These are phyloP conservation scores for Diaporthe citriasiana DNA, from an alignment of 2,329 filamentous ascomycete species.

Conservation along the genomic window DNA sequence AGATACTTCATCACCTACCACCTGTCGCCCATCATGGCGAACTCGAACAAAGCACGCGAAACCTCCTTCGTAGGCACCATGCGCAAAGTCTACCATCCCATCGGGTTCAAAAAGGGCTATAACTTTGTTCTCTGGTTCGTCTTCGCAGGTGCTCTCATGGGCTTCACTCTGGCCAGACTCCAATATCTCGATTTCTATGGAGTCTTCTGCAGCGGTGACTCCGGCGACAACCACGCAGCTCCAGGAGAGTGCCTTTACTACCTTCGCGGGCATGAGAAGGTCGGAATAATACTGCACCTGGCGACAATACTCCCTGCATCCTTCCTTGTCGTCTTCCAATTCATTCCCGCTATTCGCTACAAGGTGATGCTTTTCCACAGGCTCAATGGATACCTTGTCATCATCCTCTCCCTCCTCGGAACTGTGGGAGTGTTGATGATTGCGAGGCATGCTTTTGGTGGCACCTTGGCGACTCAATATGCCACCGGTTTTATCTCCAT, in stretches of 20 bases:
- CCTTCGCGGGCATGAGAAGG: conserved; percentile 46
- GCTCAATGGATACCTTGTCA: conserved; percentile 69
- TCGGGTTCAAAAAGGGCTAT: conserved; percentile 46
- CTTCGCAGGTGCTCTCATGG: conserved; percentile 58
- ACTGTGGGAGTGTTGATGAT: conserved; percentile 68
- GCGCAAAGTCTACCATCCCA: conserved; percentile 45
- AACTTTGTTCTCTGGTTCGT: conserved; percentile 50
- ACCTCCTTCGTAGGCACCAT: conserved; percentile 44
- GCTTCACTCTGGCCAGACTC: conserved; percentile 63
- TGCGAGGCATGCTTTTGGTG: conserved; percentile 65
- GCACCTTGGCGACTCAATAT: conserved; percentile 64
- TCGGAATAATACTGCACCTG: conserved; percentile 63
- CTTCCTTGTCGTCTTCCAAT: conserved; percentile 62
- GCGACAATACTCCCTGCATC: conserved; percentile 59
- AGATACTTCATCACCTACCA: background rate
- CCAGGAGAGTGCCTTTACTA: conserved; percentile 61
- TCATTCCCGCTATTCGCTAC: conserved; percentile 62
- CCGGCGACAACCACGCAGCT: conserved; percentile 37
- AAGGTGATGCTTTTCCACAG: conserved; percentile 68
- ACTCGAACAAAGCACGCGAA: conserved; percentile 25
- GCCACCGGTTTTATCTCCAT: conserved; percentile 60
- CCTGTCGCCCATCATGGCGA: background rate
- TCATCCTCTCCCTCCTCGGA: conserved; percentile 62
- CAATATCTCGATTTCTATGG: conserved; percentile 62
- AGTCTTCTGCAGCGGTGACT: conserved; percentile 47